Evolutionary conservation across 139 green algal genomes (phyloP), one percentile per base, ranked within the genome.

Genomic region (Micractinium conductrix): DNA sequence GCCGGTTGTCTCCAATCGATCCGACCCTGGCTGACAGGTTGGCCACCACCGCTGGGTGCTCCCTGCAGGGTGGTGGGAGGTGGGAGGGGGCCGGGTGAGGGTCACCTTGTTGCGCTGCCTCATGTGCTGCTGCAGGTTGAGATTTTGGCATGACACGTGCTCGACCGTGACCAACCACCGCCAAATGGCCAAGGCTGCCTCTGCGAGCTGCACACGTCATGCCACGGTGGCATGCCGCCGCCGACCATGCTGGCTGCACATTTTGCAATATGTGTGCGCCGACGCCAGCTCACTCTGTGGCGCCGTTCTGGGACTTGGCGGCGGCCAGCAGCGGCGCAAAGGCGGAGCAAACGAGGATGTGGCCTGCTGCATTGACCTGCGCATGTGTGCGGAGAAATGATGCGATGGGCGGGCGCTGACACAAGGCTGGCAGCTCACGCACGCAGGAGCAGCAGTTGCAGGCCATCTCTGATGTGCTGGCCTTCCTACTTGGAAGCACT

Each of bases 11-110:
- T 2, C 75, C 62, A 8, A 98, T 95, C 78, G 78, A 92, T 40
- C 93, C 91, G 24, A 98, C 94, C 2, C 95, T 84, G 2, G 95
- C 95, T 37, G 81, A 92, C 74, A 98, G 87, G 82, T 93, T 96
- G 37, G 92, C 95, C 9, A 98, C 50, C 8, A 97, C 81, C 0
- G 93, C 89, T 0, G 91, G 90, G 9, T 72, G 58, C 60, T 91
- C 81, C 33, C 89, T 92, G 89, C 45, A 80, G 21, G 10, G 10
- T 24, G 63, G 42, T 12, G 43, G 8, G 19, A 21, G 2, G 53
- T 19, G 53, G 53, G 8, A 62, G 53, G 8, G 10, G 19, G 8
- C 48, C 10, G 12, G 48, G 48, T 58, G 48, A 58, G 10, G 48
- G 48, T 14, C 48, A 10, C 48, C 10, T 58, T 58, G 48, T 22